Base-by-base conservation (phyloP, 306 rosid species). In the Delonix regia region DNA sequence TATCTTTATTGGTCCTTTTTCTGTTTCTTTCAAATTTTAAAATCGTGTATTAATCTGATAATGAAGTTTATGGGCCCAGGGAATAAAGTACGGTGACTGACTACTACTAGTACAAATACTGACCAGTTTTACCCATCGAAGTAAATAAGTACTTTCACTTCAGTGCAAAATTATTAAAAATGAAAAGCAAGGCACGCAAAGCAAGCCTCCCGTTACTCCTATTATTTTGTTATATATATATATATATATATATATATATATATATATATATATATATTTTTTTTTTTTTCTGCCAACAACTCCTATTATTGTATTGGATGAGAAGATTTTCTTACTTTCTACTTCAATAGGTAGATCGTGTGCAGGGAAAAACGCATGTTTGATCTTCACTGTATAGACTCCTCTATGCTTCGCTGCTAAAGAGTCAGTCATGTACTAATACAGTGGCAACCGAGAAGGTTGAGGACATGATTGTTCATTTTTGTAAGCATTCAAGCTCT, bases 21-120 rank as follows among this genome's bases (percentile, higher is more conserved):
- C 47, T 47, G 45, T 14, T 48, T 52, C 25, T 59, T 42, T 71
- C 9, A 33, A 25, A 25, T 48, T 53, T 51, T 27, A 28, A 70
- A 82, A 70, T 9, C n/a, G 15, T 47, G 69, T 51, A 28, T 76
- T 21, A 12, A 62, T 70, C 25, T 61, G 34, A 42, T 53, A 71
- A 48, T 62, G 75, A 55, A 72, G 73, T 38, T 0, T 33, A 36
- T 56, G 82, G 83, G 80, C 68, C 73, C 80, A 38, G 73, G 73
- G 86, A 83, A 83, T 83, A 78, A 83, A 68, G 86, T 78, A 83
- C 83, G 86, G 41, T 15, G 83, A 48, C 80, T 38, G 73, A 38
- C 5, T 4, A 19, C 10, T 64, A 38, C 70, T 18, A 19, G 53
- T 47, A 34, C 86, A 66, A 82, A 71, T n/a, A 45, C 67, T 83